Base-by-base conservation (phyloP, 2,329 filamentous ascomycete species). In the Lizonia empirigonia region DNA sequence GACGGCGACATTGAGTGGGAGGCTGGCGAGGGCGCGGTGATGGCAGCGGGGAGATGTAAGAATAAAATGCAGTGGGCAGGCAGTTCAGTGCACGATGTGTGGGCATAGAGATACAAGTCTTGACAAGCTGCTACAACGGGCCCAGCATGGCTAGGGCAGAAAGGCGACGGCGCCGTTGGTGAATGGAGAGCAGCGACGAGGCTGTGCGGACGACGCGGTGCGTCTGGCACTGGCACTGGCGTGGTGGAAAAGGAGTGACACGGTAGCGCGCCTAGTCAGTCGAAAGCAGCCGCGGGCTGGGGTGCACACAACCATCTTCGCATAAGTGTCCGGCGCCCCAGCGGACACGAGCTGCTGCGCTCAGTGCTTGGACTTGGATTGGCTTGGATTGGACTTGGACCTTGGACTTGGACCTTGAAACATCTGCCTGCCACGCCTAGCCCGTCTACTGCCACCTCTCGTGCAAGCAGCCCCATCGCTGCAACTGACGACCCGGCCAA, bases 1-100 rank as follows among this genome's bases (percentile, higher is more conserved):
- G 54, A 53, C 44, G 53, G 54, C 60, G 58, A 63, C 60, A 63
- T 62, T 44, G 56, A 53, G 48, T 44, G 30, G 32, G 26, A n/a
- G n/a, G n/a, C n/a, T n/a, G n/a, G n/a, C n/a, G n/a, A 34, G 32
- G 34, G 18, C 22, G 30, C 22, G 12, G 33, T 19, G 24, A 27
- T 9, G 12, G 26, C 15, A 32, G 38, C 33, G 33, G 24, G 22
- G 32, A 45, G 16, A 35, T 20, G 18, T 42, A 50, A 55, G 26
- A 19, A 32, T 33, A 12, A 42, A 29, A 20, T 19, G 20, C 19
- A 16, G 27, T 19, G 24, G n/a, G n/a, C n/a, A 19, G 29, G 22
- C 35, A 38, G 35, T 13, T 19, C 15, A 38, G 23, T 13, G 20
- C 7, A 12, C 13, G 20, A 8, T 5, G 20, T 26, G 36, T n/a